phyloP scores from a whole-genome alignment of 768 basidiomycete genomes.

The Lactarius sp. region DNA sequence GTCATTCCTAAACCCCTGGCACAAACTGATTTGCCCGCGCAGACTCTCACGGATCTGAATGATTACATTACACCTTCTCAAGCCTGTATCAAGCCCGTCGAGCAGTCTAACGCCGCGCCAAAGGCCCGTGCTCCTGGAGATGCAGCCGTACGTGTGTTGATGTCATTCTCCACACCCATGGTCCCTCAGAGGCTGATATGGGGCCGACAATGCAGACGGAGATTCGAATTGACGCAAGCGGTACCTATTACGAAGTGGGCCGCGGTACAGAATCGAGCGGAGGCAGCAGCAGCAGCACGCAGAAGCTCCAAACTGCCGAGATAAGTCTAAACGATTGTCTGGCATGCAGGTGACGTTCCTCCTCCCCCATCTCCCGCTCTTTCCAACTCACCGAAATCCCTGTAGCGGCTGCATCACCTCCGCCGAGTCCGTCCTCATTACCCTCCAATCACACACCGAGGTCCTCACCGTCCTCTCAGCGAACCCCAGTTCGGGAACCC shows the following conservation, averaged over 20 bases:
- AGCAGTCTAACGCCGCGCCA: slow-evolving; percentile 40
- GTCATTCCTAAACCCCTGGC: not conserved
- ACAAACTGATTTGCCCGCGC: not conserved
- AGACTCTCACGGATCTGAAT: slow-evolving; percentile 93
- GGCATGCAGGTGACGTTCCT: slow-evolving; percentile 76
- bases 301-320: slow-evolving; percentile 87
- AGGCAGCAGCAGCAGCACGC: slow-evolving; percentile 27
- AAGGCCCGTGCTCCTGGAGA: slow-evolving; percentile 38
- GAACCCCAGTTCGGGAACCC: slow-evolving; percentile 41
- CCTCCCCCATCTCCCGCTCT: not conserved
- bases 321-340: slow-evolving; percentile 97
- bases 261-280: slow-evolving; percentile 23
- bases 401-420: slow-evolving; percentile 95
- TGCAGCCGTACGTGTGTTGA: slow-evolving; percentile 37
- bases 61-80: slow-evolving; percentile 97
- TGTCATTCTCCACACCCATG: not conserved
- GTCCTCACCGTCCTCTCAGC: slow-evolving; percentile 72
- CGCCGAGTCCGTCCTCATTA: slow-evolving; percentile 94
- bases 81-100: slow-evolving; percentile 95
- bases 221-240: slow-evolving; percentile 81
- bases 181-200: slow-evolving; percentile 22
- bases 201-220: slow-evolving; percentile 64
- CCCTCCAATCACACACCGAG: slow-evolving; percentile 90
- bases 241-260: slow-evolving; percentile 82
- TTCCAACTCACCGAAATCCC: not conserved